Conservation (phyloP, 345 rosid genomes). For the Gossypioides kirkii region DNA sequence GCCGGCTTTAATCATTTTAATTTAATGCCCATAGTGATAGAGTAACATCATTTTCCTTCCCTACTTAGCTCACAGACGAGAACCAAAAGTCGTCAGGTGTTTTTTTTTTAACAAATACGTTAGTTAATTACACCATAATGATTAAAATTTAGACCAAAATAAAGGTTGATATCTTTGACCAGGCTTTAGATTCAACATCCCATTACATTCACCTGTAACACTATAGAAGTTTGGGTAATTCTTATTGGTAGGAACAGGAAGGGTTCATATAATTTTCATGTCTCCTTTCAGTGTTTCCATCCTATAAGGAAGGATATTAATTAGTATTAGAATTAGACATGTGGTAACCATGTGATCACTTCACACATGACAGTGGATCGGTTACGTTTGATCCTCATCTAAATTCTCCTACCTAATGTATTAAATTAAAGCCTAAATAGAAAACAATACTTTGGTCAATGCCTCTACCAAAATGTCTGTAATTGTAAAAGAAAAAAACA, state of each 20-base stretch:
- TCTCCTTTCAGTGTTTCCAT: neutral
- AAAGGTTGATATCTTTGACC: neutral
- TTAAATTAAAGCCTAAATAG: neutral
- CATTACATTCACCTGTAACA: neutral
- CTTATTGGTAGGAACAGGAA: neutral
- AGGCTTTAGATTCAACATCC: neutral
- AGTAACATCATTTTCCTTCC: no score
- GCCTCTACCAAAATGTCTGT: neutral
- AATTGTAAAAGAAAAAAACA: neutral
- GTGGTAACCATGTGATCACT: conserved; percentile 1
- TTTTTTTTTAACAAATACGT: neutral
- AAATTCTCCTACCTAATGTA: neutral
- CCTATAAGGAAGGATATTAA: neutral
- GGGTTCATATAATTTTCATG: neutral
- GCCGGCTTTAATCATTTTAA: neutral
- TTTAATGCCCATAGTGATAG: neutral
- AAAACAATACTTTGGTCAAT: neutral
- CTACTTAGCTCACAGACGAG: no score
- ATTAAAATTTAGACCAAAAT: neutral
- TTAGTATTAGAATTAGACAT: neutral
- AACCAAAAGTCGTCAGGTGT: no score
- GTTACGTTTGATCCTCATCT: neutral
- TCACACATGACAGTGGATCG: neutral
- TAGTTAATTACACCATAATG: neutral
- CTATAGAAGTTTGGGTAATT: neutral